Base-by-base conservation (phyloP, 352 stramenopile species). In the Elongisporangium senticosum region DNA sequence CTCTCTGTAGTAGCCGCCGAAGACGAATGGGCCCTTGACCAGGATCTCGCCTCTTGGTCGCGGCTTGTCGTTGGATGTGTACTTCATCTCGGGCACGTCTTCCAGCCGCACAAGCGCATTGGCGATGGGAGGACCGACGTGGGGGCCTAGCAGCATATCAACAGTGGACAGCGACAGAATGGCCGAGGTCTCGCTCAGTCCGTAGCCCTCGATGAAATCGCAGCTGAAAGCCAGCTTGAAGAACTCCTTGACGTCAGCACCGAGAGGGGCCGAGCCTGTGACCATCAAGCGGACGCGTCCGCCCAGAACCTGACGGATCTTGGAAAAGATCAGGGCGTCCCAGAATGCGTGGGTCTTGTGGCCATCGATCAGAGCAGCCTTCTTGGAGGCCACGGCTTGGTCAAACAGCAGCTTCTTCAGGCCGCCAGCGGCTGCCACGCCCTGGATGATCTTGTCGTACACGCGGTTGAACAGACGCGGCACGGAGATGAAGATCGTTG, bases 41-140 rank as follows among this genome's bases (percentile, higher is more conserved):
- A 76, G 61, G 10, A 83, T 65, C 49, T 83, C 73, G 20, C 73
- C 73, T 39, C 69, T 67, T 17, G 74, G 67, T 7, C 59, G 64
- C 37, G 69, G 72, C 24, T 60, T 51, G 62, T 95, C 83, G 7
- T 68, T 68, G 59, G 59, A 85, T 22, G 78, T 78, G 75, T 98
- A 98, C 55, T 92, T 90, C 92, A 98, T 98, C 53, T 98, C 93
- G 1, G 89, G 86, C 6, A 98, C 90, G 64, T 98, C 88, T 51
- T 90, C 78, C 20, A 98, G 80, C 19, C 89, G 86, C 59, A 98
- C 75, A 58, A 98, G 90, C 13, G 72, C 72, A 55, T 77, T 90
- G 26, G 79, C 72, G 58, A 88, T 75, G 3, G 93, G 90, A 50
- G 86, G 85, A 49, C 96, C 94, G 0, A 98, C 93, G 75, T 98